phyloP scores from a whole-genome alignment of 257 asterid genomes.

The Galeopsis tetrahit region DNA sequence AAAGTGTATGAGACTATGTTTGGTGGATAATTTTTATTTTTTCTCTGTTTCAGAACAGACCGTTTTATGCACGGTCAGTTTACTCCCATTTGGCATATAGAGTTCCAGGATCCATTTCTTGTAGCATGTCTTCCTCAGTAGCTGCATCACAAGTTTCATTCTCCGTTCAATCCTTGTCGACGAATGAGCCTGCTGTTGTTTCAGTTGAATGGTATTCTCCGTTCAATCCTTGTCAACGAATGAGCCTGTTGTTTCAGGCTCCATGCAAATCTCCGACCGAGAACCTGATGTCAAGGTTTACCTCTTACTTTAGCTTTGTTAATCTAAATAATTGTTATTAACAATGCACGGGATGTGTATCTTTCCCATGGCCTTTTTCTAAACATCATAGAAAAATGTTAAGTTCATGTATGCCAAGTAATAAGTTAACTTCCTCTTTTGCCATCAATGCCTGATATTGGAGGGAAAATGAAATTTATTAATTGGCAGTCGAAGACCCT shows the following conservation, averaged over 20 bases:
- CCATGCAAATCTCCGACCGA: constrained; percentile 76
- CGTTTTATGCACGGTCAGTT: constrained; percentile 31
- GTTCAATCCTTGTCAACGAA: constrained; percentile 46
- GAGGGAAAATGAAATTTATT: background rate
- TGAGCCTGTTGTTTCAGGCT: constrained; percentile 97
- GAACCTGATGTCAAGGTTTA: constrained; percentile 84
- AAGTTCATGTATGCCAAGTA: background rate
- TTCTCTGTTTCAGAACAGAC: constrained; percentile 27
- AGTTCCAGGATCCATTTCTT: constrained; percentile 35
- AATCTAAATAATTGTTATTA: background rate
- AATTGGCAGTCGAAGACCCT: constrained; percentile 29
- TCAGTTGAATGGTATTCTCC: constrained; percentile 82
- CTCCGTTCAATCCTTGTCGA: constrained; percentile 53
- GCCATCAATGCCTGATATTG: background rate
- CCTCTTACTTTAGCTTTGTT: background rate
- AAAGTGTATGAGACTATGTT: too few species aligned
- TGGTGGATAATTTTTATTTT: too few species aligned
- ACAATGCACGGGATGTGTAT: background rate
- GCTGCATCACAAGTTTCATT: constrained; percentile 61
- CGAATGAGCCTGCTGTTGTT: constrained; percentile 80
- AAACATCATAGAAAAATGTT: background rate
- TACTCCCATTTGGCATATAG: constrained; percentile 46
- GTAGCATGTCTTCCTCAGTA: constrained; percentile 63
- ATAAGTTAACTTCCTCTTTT: background rate
- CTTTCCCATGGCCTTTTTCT: background rate